phyloP scores from a whole-genome alignment of 352 stramenopile species.

The Peronospora farinosa region DNA sequence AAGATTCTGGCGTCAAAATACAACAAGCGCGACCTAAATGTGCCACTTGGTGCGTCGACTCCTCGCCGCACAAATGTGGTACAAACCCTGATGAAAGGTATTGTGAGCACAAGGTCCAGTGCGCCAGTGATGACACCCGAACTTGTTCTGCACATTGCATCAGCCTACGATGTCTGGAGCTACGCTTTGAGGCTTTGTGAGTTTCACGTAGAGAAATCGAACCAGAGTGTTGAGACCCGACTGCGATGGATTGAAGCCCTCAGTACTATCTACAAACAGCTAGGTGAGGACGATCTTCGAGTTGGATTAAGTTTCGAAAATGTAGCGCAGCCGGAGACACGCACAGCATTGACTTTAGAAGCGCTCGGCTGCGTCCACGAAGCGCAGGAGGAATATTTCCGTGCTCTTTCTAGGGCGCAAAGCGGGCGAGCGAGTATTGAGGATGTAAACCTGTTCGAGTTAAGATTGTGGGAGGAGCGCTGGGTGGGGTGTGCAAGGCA shows the following conservation, averaged over 20 bases:
- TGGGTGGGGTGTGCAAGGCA: conserved; percentile 90
- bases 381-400: conserved; percentile 85
- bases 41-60: conserved; percentile 42
- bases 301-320: conserved; percentile 77
- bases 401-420: conserved; percentile 71
- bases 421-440: conserved; percentile 66
- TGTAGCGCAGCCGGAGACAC: conserved; percentile 66
- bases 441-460: conserved; percentile 81
- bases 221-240: conserved; percentile 59
- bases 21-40: conserved; percentile 80
- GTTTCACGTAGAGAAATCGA: conserved; percentile 72
- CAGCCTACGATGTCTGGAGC: conserved; percentile 81
- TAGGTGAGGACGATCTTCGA: conserved; percentile 81
- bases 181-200: conserved; percentile 66
- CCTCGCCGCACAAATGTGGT: conserved; percentile 74
- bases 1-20: conserved; percentile 84
- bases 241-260: conserved; percentile 84
- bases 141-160: conserved; percentile 74
- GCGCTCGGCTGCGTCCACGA: conserved; percentile 79
- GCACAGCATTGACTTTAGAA: conserved; percentile 66
- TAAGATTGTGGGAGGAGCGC: conserved; percentile 82
- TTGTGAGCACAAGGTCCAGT: conserved; percentile 48
- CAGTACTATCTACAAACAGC: conserved; percentile 77
- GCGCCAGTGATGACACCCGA: conserved; percentile 77
- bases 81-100: conserved; percentile 75